Conservation (phyloP, 805 yeast genomes). For the Kuraishia floccosa region DNA sequence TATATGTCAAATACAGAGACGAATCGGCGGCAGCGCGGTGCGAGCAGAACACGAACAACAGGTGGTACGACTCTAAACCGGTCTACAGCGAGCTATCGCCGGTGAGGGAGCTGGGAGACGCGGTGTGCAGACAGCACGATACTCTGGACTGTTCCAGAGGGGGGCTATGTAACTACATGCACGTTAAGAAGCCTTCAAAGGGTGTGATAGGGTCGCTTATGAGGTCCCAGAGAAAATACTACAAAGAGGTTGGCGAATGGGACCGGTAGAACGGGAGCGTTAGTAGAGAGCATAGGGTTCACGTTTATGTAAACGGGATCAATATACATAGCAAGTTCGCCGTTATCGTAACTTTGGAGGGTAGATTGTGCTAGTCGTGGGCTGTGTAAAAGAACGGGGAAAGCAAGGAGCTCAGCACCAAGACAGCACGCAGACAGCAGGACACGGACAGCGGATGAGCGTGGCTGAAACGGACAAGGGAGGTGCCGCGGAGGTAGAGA, state of each 20-base stretch:
- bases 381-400: too few relatives aligned
- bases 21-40: slow-evolving; percentile 52
- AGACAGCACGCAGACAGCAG: too few relatives aligned
- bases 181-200: slow-evolving; percentile 45
- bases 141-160: slow-evolving; percentile 61
- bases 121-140: slow-evolving; percentile 68
- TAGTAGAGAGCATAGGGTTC: too few relatives aligned
- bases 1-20: slow-evolving; percentile 51
- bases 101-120: slow-evolving; percentile 55
- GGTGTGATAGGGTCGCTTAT: slow-evolving; percentile 28
- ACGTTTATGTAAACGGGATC: too few relatives aligned
- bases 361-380: too few relatives aligned
- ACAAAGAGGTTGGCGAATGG: slow-evolving; percentile 4
- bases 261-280: not conserved
- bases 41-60: slow-evolving; percentile 47
- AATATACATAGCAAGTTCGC: too few relatives aligned
- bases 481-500: too few relatives aligned
- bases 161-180: slow-evolving; percentile 81
- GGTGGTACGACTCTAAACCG: slow-evolving; percentile 79
- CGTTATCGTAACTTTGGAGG: too few relatives aligned
- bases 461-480: too few relatives aligned
- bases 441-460: too few relatives aligned
- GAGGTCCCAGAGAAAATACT: slow-evolving; percentile 23
- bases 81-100: slow-evolving; percentile 74
- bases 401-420: too few relatives aligned